A percentile compares a stretch with the other conserved stretches of the same genome.
Evolutionary conservation across 129 eudicot species (phyloP).

Genomic region (Tagetes erecta): DNA sequence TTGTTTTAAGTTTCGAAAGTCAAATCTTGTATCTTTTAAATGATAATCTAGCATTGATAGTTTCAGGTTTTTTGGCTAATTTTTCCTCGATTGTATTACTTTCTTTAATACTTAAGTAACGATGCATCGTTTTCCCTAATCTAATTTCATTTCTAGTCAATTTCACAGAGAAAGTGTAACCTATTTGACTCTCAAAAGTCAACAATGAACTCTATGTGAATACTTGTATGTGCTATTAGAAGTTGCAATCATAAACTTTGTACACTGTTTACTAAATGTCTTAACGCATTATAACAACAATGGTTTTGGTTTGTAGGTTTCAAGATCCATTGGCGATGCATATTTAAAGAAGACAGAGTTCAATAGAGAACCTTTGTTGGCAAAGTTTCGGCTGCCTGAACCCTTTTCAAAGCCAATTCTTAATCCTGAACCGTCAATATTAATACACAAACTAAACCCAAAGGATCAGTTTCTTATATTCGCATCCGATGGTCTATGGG

Average conservation of each 20-base stretch:
- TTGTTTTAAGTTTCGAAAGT: not conserved
- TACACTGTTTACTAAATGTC: not conserved
- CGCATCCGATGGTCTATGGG: conserved; percentile 98
- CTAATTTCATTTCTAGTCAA: not conserved
- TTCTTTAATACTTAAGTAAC: not conserved
- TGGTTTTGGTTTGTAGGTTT: conserved; percentile 49
- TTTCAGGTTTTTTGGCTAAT: not conserved
- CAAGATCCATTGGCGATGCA: conserved; percentile 90
- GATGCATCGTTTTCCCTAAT: not conserved
- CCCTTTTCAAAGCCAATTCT: conserved; percentile 69
- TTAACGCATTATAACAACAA: not conserved
- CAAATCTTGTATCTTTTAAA: not conserved
- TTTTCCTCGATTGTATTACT: not conserved
- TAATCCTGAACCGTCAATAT: conserved; percentile 73
- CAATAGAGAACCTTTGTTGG: conserved; percentile 73
- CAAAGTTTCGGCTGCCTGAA: conserved; percentile 65
- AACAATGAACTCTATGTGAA: conserved; percentile 9
- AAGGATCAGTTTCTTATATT: conserved; percentile 82
- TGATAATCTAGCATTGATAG: not conserved
- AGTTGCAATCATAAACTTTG: not conserved
- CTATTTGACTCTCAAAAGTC: conserved; percentile 18
- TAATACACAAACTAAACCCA: conserved; percentile 64
- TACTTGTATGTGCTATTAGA: not conserved
- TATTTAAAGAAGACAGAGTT: conserved; percentile 88
- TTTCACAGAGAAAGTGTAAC: not conserved